Evolutionary conservation across 2,329 filamentous ascomycete genomes (phyloP), one percentile per base, ranked within the genome.

Genomic region (Aspergillus cejpii): DNA sequence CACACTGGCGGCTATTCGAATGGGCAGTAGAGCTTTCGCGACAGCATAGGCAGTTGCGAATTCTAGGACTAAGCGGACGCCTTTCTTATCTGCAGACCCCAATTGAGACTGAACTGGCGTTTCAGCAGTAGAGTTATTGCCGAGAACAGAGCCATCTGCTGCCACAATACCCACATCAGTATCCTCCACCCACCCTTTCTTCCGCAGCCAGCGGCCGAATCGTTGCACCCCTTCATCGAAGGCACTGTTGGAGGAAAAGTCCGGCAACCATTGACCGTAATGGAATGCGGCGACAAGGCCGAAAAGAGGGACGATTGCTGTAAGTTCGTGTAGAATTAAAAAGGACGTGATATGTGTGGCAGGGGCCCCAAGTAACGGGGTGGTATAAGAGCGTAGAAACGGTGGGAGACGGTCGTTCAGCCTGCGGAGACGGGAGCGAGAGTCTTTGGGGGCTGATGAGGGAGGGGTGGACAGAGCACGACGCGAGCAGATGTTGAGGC

Each of bases 21-120:
- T 58, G 0, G 92, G 88, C 51, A 98, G 65, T 47, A 97, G 61
- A 12, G 81, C 81, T 70, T 98, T 98, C 1, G 88, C 94, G 51
- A 96, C 78, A 1, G 88, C 85, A 72, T 92, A 98, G 4, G 92
- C 90, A 15, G 92, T 84, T 19, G 87, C 92, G 52, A 97, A 79
- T 65, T 83, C 80, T 17, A 82, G 68, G 24, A 83, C 69, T 47
- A 81, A 49, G 48, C 74, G 74, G 27, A 76, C 73, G 0, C 78
- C 77, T 15, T 65, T 60, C 60, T 56, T 57, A 29, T 62, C 62
- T 47, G 60, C 59, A 44, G 45, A 60, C 47, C 46, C 59, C 49
- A 45, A 49, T 50, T 39, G 50, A 38, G 48, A 54, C 29, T 49
- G 54, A 43, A 60, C 58, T 11, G 47, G 44, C 45, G 49, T 48